A percentile compares a stretch with the other conserved stretches of the same genome.
phyloP scores from a whole-genome alignment of 2,329 filamentous ascomycete genomes.

The Domatiomyces globalis region DNA sequence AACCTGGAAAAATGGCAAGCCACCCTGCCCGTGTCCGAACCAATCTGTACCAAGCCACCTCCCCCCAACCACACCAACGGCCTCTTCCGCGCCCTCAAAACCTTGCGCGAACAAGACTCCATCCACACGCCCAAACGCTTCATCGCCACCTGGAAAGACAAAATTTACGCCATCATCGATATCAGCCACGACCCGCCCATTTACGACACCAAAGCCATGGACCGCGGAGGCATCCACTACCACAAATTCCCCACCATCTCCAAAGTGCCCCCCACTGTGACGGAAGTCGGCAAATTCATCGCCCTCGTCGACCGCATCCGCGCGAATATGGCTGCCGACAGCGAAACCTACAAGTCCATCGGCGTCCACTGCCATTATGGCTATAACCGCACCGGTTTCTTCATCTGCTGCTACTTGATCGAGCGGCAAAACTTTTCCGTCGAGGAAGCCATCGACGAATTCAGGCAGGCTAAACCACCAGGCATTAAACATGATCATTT shows the following conservation, averaged over 20 bases:
- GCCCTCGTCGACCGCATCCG: conserved; percentile 46
- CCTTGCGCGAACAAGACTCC: conserved; percentile 75
- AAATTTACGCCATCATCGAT: conserved; percentile 67
- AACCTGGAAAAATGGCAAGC: conserved; percentile 85
- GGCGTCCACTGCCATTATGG: conserved; percentile 93
- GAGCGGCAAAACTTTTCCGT: conserved; percentile 60
- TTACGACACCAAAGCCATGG: conserved; percentile 63
- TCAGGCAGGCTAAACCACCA: conserved; percentile 56
- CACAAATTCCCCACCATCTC: conserved; percentile 86
- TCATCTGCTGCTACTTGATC: conserved; percentile 81
- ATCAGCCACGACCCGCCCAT: conserved; percentile 84
- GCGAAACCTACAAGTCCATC: conserved; percentile 37
- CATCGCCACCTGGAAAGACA: conserved; percentile 48
- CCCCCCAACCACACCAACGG: conserved; percentile 31
- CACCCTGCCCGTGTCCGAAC: conserved; percentile 60
- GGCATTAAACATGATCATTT: conserved; percentile 88
- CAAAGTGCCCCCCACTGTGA: conserved; percentile 62
- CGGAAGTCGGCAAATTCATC: conserved; percentile 48
- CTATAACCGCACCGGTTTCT: conserved; percentile 86
- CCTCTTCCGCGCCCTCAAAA: conserved; percentile 83
- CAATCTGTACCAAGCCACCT: conserved; percentile 36
- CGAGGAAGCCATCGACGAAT: conserved; percentile 64
- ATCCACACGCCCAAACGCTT: conserved; percentile 64
- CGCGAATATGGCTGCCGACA: conserved; percentile 30
- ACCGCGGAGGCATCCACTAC: conserved; percentile 53